Base-by-base conservation (phyloP, 768 basidiomycete genomes). In the Coprinopsis marcescibilis region DNA sequence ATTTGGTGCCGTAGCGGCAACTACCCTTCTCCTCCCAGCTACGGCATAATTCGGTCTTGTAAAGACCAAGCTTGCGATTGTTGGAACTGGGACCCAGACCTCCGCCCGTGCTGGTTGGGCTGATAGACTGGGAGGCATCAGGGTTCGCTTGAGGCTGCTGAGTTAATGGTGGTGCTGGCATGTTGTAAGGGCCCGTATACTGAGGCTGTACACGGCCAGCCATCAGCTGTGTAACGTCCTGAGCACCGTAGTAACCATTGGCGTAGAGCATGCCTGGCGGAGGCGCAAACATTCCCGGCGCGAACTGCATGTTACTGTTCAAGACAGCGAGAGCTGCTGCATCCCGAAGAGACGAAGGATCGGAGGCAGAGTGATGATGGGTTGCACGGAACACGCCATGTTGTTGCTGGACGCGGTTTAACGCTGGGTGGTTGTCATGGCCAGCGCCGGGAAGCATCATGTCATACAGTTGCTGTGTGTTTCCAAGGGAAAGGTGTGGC, bases 1-100 rank as follows among this genome's bases (percentile, higher is more conserved):
- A 94, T 65, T 93, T 93, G 41, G 80, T 64, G 4, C 86, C 88
- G 55, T 94, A 94, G 26, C 91, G 76, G 61, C 89, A 92, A 13
- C 78, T 66, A 2, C 88, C 88, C 60, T 92, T 92, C 67, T 92
- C 89, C 62, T 92, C 89, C 89, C 90, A 92, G 61, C 90, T 93
- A 52, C 86, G 72, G 64, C 90, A 92, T 38, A 92, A 54, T 62
- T 91, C 86, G 0, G 91, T 93, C 72, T 94, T 94, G 72, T 94
- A 94, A 38, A 94, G 60, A 14, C 87, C 89, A 20, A 92, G 66
- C 69, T 94, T 94, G 56, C 91, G 77, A 60, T 94, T 94, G 67
- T 93, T 93, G 8, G 89, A 86, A 52, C 88, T 91, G 13, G 90
- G 90, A 0, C 89, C 89, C 23, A 73, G 73, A 23, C 72, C 68